These are phyloP conservation scores for Saccharomycopsis selenospora DNA, from an alignment of 805 yeast species.

Conservation along the genomic window DNA sequence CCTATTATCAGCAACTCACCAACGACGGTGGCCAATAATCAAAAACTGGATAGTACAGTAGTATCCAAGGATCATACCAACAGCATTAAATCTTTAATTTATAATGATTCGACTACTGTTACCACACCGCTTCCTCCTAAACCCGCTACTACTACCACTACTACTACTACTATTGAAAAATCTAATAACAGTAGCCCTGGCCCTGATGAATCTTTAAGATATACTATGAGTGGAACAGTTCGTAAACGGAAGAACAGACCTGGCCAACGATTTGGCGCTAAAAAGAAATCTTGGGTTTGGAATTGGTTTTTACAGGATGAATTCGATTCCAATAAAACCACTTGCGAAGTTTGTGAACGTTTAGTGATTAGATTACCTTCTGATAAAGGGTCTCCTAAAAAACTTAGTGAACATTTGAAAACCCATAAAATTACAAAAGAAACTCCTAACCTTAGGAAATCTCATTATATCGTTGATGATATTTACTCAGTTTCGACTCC, in stretches of 20 bases:
- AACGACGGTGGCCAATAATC: no score
- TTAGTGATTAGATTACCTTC: slow-evolving; percentile 39
- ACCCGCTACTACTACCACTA: background rate
- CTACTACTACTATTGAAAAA: background rate
- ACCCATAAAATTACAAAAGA: slow-evolving; percentile 43
- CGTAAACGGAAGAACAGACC: slow-evolving; percentile 35
- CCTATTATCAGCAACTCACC: no score
- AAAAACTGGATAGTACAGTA: no score
- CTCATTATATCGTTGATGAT: background rate
- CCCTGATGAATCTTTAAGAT: background rate
- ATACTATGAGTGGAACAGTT: background rate
- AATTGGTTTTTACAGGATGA: slow-evolving; percentile 50
- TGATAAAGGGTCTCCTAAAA: slow-evolving; percentile 55
- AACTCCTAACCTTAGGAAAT: slow-evolving; percentile 35
- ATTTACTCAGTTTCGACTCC: background rate
- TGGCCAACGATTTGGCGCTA: slow-evolving; percentile 53
- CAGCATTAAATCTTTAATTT: no score
- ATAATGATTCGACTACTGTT: background rate
- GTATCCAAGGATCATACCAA: no score
- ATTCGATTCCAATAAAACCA: slow-evolving; percentile 41
- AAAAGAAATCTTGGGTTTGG: slow-evolving; percentile 60
- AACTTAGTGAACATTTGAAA: slow-evolving; percentile 47
- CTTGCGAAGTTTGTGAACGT: slow-evolving; percentile 48
- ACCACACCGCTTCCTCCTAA: background rate
- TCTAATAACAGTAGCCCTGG: background rate